A percentile compares a stretch with the other conserved stretches of the same genome.
Conservation (phyloP, 2,329 filamentous ascomycete genomes). For the Fusarium poae region DNA sequence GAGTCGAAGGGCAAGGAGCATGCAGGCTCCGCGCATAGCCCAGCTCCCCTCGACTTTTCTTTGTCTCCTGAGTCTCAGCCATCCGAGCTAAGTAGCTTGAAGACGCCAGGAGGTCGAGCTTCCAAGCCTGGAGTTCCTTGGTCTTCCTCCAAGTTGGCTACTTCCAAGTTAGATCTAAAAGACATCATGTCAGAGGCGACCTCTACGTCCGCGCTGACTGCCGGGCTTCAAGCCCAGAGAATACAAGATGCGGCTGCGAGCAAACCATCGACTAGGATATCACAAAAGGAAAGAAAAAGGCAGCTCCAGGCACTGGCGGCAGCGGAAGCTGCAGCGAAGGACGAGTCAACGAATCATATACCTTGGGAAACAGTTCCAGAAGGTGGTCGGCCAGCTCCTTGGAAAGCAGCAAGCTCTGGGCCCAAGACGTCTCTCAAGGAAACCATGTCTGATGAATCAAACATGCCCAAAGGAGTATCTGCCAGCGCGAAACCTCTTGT, state of each 20-base stretch:
- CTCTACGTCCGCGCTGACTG: constrained; percentile 66
- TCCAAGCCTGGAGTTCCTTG: constrained; percentile 60
- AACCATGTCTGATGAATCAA: constrained; percentile 55
- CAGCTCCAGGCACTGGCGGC: constrained; percentile 76
- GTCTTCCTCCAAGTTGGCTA: constrained; percentile 65
- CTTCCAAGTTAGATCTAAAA: constrained; percentile 77
- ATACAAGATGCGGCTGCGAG: constrained; percentile 56
- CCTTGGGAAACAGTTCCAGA: constrained; percentile 61
- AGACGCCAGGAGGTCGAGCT: constrained; percentile 3
- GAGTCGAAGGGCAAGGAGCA: constrained; percentile 48
- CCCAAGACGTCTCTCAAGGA: constrained; percentile 66
- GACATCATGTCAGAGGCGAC: constrained; percentile 78
- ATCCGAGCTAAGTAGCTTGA: constrained; percentile 16
- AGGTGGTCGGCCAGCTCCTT: constrained; percentile 67
- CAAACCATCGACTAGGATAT: constrained; percentile 72
- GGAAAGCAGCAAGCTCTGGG: constrained; percentile 70
- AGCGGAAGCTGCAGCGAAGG: constrained; percentile 57
- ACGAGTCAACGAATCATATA: constrained; percentile 50
- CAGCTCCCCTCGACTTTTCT: constrained; percentile 33
- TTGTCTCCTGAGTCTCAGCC: constrained; percentile 37
- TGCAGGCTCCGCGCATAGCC: constrained; percentile 27
- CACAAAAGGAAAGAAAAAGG: constrained; percentile 92
- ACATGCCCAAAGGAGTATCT: constrained; percentile 47
- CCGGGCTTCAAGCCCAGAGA: constrained; percentile 66
- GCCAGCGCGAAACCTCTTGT: constrained; percentile 59